Conservation (phyloP, 805 yeast species). For the Saccharomycopsis sp. region DNA sequence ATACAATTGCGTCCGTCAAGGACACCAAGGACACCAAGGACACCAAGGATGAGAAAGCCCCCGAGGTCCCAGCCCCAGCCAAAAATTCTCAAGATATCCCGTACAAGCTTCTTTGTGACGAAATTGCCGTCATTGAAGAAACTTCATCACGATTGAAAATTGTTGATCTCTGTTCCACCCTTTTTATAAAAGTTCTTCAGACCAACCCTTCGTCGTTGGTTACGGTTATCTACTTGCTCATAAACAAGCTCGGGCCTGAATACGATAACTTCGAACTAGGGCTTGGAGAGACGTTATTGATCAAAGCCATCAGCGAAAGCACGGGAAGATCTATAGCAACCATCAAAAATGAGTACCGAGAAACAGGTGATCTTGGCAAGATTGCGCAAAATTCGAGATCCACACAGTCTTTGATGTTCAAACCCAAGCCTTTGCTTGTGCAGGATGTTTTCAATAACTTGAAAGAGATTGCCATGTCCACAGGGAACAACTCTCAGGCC, state of each 20-base stretch:
- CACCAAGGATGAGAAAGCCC: neutral
- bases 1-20: no score
- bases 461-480: conserved; percentile 63
- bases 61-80: neutral
- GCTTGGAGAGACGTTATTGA: conserved; percentile 78
- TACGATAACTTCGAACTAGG: conserved; percentile 93
- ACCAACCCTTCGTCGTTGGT: conserved; percentile 48
- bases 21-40: neutral
- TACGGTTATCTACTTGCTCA: conserved; percentile 71
- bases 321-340: conserved; percentile 73
- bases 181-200: conserved; percentile 55
- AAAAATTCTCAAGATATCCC: conserved; percentile 23
- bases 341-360: conserved; percentile 64
- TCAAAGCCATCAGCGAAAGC: conserved; percentile 83
- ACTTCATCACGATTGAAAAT: conserved; percentile 82
- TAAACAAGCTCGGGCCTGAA: conserved; percentile 89
- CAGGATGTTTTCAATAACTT: conserved; percentile 65
- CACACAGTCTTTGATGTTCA: conserved; percentile 88
- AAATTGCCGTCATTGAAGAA: conserved; percentile 69
- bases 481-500: conserved; percentile 77
- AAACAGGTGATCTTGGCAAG: conserved; percentile 82
- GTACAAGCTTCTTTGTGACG: conserved; percentile 42
- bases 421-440: conserved; percentile 73
- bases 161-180: conserved; percentile 62
- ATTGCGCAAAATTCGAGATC: conserved; percentile 80